Evolutionary conservation across 1,284 basidiomycete species (phyloP), one percentile per base, ranked within the genome.

Genomic region (Macrocystidia cucumis): DNA sequence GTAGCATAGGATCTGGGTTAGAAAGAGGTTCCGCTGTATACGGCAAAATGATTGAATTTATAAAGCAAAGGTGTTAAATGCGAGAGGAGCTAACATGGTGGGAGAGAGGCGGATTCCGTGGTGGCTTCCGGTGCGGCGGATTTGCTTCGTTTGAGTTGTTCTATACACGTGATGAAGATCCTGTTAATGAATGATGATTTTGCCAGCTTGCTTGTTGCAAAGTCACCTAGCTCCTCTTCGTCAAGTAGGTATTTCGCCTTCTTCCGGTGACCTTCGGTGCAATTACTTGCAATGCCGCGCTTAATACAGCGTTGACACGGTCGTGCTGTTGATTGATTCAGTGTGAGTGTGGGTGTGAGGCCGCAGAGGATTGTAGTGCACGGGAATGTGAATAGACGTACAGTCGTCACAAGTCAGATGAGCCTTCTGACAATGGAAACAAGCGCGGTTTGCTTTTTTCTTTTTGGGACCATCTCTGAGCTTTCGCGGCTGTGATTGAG

Each of bases 351-450:
- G n/a, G n/a, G n/a, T n/a, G 37, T 32, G 41, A 44, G 28, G 25
- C 25, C 25, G n/a, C n/a, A 37, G 37, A 37, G 44, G 42, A 44
- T 39, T 40, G 38, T 44, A 30, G 34, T 42, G 29, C 29, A 46
- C 34, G 44, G 41, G 12, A 25, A 44, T 38, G 29, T 33, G 38
- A 42, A 34, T 34, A 40, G 24, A 67, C 74, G 50, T 48, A 96
- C 93, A 80, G 54, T 98, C 95, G 57, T 98, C 92, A 57, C 95
- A 98, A 5, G 95, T 98, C 48, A 98, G 68, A 60, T 98, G 95
- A 1, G 91, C 91, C 55, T 86, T 86, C 61, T 98, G 95, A 60
- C 95, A 98, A 44, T 91, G 87, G 42, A 87, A 80, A 55, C 95
- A 98, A 22, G 95, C 95, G 29, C 91, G 74, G 49, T 78, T 89